Conservation (phyloP, 768 basidiomycete genomes). For the Coprinopsis cinerea region DNA sequence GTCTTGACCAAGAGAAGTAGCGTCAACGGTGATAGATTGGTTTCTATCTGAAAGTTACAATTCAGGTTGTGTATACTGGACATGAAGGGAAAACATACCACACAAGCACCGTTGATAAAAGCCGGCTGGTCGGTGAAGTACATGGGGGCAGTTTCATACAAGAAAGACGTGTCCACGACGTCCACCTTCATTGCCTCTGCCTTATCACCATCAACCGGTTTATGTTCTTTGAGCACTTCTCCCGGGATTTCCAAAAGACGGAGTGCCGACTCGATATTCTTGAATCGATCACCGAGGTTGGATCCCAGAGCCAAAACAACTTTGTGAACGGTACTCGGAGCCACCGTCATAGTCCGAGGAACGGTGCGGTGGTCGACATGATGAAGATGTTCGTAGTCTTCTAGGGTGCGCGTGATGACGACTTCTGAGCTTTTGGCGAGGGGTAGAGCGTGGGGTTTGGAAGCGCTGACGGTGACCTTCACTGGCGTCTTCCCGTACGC, state of each 20-base stretch:
- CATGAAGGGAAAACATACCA: too few species aligned
- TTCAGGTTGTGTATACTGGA: too few species aligned
- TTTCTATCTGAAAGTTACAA: conserved; percentile 55
- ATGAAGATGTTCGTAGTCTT: conserved; percentile 24
- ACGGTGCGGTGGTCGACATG: neutral
- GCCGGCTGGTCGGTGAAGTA: conserved; percentile 86
- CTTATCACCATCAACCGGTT: conserved; percentile 9
- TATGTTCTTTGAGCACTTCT: conserved; percentile 19
- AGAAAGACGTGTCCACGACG: conserved; percentile 75
- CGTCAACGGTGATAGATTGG: conserved; percentile 51
- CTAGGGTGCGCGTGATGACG: conserved; percentile 42
- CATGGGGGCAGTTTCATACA: conserved; percentile 95
- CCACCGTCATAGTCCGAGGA: neutral
- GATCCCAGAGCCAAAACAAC: conserved; percentile 82
- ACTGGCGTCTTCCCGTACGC: conserved; percentile 17
- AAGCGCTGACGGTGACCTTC: conserved; percentile 47
- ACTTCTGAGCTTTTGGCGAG: conserved; percentile 64
- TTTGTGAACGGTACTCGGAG: conserved; percentile 12
- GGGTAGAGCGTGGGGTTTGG: conserved; percentile 68
- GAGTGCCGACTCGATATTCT: conserved; percentile 76
- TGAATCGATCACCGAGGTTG: conserved; percentile 83
- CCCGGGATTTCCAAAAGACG: conserved; percentile 55
- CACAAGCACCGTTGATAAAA: conserved; percentile 88
- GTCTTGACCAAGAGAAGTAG: conserved; percentile 64
- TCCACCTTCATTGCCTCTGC: conserved; percentile 21